Conservation (phyloP, 805 yeast genomes). For the Starmerella floris region DNA sequence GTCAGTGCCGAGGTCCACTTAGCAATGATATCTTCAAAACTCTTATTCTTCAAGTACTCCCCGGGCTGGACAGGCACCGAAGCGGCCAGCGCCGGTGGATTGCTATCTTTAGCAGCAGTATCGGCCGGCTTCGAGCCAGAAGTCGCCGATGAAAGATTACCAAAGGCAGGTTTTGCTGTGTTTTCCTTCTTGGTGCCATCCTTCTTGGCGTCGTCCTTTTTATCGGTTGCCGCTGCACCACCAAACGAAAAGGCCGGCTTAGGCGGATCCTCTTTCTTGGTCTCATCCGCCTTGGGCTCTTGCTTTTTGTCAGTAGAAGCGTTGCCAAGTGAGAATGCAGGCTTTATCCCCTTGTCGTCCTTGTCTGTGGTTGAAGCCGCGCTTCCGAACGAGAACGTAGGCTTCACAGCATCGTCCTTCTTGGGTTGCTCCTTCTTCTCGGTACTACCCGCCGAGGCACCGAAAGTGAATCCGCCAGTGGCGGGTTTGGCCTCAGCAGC, state of each 20-base stretch:
- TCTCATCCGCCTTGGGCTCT: not conserved
- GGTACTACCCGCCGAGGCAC: slow-evolving; percentile 2
- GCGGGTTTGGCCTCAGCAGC: slow-evolving; percentile 14
- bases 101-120: slow-evolving; percentile 1
- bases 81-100: slow-evolving; percentile 3
- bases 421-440: too few relatives aligned
- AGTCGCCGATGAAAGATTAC: not conserved
- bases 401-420: slow-evolving; percentile 3
- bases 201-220: slow-evolving; percentile 1
- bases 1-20: slow-evolving; percentile 87
- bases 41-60: slow-evolving; percentile 65
- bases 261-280: not conserved
- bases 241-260: not conserved
- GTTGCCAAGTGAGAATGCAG: not conserved
- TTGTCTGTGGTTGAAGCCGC: slow-evolving; percentile 4
- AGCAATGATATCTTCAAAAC: slow-evolving; percentile 79
- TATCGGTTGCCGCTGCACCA: not conserved
- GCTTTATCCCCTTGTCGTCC: slow-evolving; percentile 2
- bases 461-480: slow-evolving; percentile 10
- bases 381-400: slow-evolving; percentile 1
- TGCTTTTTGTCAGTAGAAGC: not conserved
- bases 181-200: slow-evolving; percentile 2
- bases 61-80: slow-evolving; percentile 30
- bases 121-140: not conserved
- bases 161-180: slow-evolving; percentile 3